Evolutionary conservation across 2,329 filamentous ascomycete genomes (phyloP).

Genomic region (Aspergillus tubingensis): DNA sequence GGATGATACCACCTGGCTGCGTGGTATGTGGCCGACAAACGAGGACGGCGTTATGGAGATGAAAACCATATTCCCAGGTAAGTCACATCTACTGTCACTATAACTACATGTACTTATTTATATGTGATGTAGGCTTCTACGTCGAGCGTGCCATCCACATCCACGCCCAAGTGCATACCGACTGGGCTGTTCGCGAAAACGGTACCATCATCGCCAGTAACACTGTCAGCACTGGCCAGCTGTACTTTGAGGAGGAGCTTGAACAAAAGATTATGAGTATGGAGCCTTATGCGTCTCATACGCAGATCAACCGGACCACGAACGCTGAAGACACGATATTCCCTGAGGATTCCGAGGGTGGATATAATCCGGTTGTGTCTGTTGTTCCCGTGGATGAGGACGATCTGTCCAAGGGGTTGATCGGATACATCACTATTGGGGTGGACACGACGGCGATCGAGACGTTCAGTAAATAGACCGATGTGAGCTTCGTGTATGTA

Average conservation of each 20-base stretch:
- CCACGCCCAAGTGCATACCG: slow-evolving; percentile 48
- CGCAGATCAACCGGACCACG: slow-evolving; percentile 38
- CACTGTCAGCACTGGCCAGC: slow-evolving; percentile 35
- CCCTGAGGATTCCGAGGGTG: slow-evolving; percentile 18
- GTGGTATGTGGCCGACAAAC: slow-evolving; percentile 50
- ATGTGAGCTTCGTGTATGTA: too few relatives aligned
- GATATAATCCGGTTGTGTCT: slow-evolving; percentile 34
- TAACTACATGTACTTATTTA: background rate
- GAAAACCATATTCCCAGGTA: slow-evolving; percentile 45
- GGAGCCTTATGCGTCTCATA: slow-evolving; percentile 38
- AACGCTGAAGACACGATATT: slow-evolving; percentile 27
- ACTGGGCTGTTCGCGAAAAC: slow-evolving; percentile 28
- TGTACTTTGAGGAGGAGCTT: slow-evolving; percentile 35
- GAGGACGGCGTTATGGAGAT: slow-evolving; percentile 50
- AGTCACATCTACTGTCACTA: background rate
- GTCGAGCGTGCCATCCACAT: slow-evolving; percentile 48
- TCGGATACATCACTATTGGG: slow-evolving; percentile 42
- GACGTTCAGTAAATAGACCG: background rate
- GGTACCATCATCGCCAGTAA: slow-evolving; percentile 30
- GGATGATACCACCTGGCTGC: slow-evolving; percentile 43
- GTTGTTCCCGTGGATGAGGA: slow-evolving; percentile 37
- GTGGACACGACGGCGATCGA: slow-evolving; percentile 29
- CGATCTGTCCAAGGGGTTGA: slow-evolving; percentile 38
- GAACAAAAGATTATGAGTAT: slow-evolving; percentile 35
- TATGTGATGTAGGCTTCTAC: slow-evolving; percentile 39